Evolutionary conservation across 2,329 filamentous ascomycete genomes (phyloP).

Genomic region (Rhinocladiella mackenziei): DNA sequence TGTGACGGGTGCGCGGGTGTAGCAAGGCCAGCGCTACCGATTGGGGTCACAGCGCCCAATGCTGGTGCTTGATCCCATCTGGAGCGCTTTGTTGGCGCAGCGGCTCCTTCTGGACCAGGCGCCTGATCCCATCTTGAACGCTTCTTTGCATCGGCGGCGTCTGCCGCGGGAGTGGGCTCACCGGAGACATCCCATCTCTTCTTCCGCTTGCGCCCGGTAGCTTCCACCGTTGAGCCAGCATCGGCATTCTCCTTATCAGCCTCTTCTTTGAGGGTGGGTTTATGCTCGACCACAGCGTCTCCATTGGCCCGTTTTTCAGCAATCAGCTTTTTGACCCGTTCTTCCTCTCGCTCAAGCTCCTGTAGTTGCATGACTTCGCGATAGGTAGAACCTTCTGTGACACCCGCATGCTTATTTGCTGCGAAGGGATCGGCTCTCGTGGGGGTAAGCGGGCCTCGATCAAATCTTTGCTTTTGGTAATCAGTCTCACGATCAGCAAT

Average conservation of each 20-base stretch:
- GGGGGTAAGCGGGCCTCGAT: constrained; percentile 74
- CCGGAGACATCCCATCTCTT: constrained; percentile 89
- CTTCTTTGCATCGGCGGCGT: constrained; percentile 61
- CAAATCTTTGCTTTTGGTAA: constrained; percentile 92
- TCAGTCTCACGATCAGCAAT: constrained; percentile 93
- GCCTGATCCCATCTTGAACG: constrained; percentile 86
- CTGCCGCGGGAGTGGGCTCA: constrained; percentile 50
- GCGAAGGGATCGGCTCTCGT: constrained; percentile 83
- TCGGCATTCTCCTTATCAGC: constrained; percentile 69
- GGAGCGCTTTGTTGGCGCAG: constrained; percentile 70
- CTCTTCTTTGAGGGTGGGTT: constrained; percentile 66
- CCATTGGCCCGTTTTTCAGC: constrained; percentile 61
- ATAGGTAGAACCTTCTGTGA: constrained; percentile 67
- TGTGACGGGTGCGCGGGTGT: constrained; percentile 67
- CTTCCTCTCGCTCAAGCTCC: constrained; percentile 90
- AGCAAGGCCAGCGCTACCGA: constrained; percentile 68
- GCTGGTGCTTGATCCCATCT: constrained; percentile 88
- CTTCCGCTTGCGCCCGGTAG: constrained; percentile 74
- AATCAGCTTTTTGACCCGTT: constrained; percentile 75
- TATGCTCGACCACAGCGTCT: constrained; percentile 55
- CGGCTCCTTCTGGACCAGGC: constrained; percentile 55
- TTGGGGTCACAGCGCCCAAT: constrained; percentile 62
- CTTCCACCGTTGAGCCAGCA: constrained; percentile 61
- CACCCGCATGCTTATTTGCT: constrained; percentile 65
- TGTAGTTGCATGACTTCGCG: constrained; percentile 85